Conservation (phyloP, 2,329 filamentous ascomycete genomes). For the Monosporascus sp. region DNA sequence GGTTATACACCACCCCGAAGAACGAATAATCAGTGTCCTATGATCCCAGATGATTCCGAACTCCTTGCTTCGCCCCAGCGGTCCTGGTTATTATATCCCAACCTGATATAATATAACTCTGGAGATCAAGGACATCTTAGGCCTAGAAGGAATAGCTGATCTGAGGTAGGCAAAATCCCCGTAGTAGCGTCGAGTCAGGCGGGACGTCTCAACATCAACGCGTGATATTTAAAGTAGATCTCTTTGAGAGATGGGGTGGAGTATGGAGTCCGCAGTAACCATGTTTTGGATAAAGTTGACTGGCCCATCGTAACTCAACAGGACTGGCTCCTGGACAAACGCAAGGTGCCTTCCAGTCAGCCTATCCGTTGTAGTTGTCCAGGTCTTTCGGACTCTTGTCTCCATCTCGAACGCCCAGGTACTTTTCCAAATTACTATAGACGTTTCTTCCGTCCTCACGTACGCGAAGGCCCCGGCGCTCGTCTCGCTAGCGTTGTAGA, state of each 20-base stretch:
- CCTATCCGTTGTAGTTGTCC: conserved; percentile 2
- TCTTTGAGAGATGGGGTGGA: neutral
- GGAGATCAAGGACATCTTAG: no score
- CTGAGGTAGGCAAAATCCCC: no score
- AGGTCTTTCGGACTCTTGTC: conserved; percentile 3
- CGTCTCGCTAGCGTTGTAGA: conserved; percentile 19
- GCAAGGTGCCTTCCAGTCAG: neutral
- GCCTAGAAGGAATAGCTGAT: no score
- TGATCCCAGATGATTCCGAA: no score
- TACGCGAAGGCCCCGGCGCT: conserved; percentile 23
- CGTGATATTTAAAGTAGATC: no score
- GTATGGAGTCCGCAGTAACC: neutral
- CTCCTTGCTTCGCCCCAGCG: no score
- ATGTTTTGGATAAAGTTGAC: neutral
- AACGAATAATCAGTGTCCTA: no score
- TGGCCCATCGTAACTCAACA: neutral
- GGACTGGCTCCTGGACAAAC: neutral
- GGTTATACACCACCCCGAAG: no score
- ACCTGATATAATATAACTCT: no score
- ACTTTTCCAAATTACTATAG: conserved; percentile 11
- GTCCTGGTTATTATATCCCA: no score
- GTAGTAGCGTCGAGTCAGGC: no score
- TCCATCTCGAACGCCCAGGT: conserved; percentile 9
- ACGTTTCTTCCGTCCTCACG: conserved; percentile 5
- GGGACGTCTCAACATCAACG: no score